Percentiles rank a stretch among this genome's conserved stretches.
phyloP scores from a whole-genome alignment of 2,329 filamentous ascomycete species.

The Albophoma yamanashiensis region DNA sequence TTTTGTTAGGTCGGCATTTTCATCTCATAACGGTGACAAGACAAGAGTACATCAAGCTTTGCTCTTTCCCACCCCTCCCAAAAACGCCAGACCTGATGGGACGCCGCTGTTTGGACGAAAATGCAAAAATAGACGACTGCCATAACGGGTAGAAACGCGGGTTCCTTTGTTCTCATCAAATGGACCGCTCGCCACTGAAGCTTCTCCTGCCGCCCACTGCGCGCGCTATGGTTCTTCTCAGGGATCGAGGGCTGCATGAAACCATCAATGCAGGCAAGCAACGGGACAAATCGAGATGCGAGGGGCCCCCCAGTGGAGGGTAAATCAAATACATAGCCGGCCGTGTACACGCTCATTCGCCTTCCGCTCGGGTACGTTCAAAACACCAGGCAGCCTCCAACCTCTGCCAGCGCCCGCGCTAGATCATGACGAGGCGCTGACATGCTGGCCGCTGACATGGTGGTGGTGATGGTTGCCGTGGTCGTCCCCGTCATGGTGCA shows the following conservation, averaged over 20 bases:
- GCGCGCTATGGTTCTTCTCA: background rate
- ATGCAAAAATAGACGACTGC: background rate
- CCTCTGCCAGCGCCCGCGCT: background rate
- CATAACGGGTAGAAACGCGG: background rate
- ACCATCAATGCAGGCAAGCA: background rate
- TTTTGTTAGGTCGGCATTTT: conserved; percentile 8
- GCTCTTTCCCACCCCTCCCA: conserved; percentile 17
- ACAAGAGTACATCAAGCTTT: conserved; percentile 17
- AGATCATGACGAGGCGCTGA: conserved; percentile 8
- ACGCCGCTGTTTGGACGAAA: conserved; percentile 12
- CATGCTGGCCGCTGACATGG: conserved; percentile 12
- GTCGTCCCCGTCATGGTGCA: conserved; percentile 92
- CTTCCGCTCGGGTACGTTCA: background rate
- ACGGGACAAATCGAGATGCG: background rate
- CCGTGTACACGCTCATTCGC: background rate
- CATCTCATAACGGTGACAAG: conserved; percentile 8
- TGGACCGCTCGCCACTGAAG: background rate
- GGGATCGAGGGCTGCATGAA: background rate
- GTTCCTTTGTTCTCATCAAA: background rate
- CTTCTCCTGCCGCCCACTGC: background rate
- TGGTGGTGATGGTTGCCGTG: conserved; percentile 24
- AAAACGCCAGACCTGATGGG: conserved; percentile 20
- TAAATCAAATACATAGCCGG: background rate
- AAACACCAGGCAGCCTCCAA: background rate
- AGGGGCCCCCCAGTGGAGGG: background rate